These are phyloP conservation scores for Cytidiella melzeri DNA, from an alignment of 768 basidiomycete genomes.

Conservation along the genomic window DNA sequence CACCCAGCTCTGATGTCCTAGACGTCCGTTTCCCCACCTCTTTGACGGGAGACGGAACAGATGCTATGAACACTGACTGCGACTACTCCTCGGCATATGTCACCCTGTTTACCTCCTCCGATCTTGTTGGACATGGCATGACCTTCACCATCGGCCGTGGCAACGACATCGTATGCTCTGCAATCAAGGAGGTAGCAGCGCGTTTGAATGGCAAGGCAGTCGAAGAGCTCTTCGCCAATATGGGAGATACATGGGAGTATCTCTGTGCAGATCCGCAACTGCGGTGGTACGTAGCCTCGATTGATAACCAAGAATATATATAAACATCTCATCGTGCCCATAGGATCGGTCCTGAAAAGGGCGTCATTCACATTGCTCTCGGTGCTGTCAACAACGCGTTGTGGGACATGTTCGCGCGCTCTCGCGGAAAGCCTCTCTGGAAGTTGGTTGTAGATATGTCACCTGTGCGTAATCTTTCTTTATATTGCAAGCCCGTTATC, in stretches of 20 bases:
- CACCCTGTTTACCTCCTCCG: slow-evolving; percentile 60
- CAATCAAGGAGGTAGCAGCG: slow-evolving; percentile 73
- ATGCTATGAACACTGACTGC: slow-evolving; percentile 95
- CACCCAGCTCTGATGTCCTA: slow-evolving; percentile 22
- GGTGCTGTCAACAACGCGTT: slow-evolving; percentile 88
- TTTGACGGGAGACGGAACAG: slow-evolving; percentile 84
- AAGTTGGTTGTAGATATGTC: slow-evolving; percentile 91
- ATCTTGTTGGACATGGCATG: slow-evolving; percentile 86
- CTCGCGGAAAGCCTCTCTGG: slow-evolving; percentile 84
- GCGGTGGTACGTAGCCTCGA: slow-evolving; percentile 69
- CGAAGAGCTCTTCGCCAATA: slow-evolving; percentile 78
- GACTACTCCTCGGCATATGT: slow-evolving; percentile 96
- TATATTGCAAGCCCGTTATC: neutral
- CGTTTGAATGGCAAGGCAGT: slow-evolving; percentile 80
- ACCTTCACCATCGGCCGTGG: slow-evolving; percentile 94
- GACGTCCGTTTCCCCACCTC: slow-evolving; percentile 93
- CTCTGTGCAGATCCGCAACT: slow-evolving; percentile 86
- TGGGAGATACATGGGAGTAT: slow-evolving; percentile 89
- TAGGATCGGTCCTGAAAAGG: slow-evolving; percentile 93
- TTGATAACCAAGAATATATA: neutral
- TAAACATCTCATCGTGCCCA: neutral
- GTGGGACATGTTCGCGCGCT: slow-evolving; percentile 89
- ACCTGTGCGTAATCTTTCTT: slow-evolving; percentile 36
- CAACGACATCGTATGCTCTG: slow-evolving; percentile 88
- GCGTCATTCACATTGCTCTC: slow-evolving; percentile 87